Evolutionary conservation across 805 yeast species (phyloP).

Genomic region (Limtongia smithiae): DNA sequence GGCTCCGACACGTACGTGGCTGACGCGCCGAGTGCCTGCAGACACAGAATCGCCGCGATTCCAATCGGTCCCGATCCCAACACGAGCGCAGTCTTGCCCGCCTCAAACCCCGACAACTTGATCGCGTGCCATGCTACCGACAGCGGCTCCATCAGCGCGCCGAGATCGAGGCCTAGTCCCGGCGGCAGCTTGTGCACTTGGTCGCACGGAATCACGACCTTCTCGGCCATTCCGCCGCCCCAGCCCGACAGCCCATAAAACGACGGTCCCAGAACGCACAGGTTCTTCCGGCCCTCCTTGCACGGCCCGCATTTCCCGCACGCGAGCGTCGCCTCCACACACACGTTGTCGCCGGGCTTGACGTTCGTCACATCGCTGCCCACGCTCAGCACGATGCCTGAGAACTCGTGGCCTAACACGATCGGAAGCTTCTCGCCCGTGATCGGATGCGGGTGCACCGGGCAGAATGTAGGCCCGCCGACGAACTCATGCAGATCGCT

Average conservation of each 20-base stretch:
- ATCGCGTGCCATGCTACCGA: constrained; percentile 62
- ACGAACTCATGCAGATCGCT: constrained; percentile 56
- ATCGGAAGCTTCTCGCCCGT: constrained; percentile 45
- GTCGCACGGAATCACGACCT: constrained; percentile 43
- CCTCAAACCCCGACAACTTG: constrained; percentile 40
- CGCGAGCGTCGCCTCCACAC: constrained; percentile 59
- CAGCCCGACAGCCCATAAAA: constrained; percentile 55
- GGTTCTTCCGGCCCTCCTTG: constrained; percentile 48
- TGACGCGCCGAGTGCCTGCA: constrained; percentile 46
- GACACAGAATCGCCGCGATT: constrained; percentile 48
- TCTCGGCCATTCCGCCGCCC: constrained; percentile 56
- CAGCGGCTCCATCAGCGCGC: constrained; percentile 57
- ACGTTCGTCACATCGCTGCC: constrained; percentile 47
- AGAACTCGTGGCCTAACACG: constrained; percentile 54
- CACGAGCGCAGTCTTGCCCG: constrained; percentile 48
- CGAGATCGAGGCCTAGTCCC: constrained; percentile 42
- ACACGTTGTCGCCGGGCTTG: constrained; percentile 56
- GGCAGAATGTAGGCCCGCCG: constrained; percentile 57
- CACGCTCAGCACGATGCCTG: constrained; percentile 46
- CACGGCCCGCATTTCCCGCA: constrained; percentile 55
- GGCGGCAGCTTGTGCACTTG: constrained; percentile 45
- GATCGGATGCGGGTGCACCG: constrained; percentile 40
- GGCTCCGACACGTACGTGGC: constrained; percentile 51
- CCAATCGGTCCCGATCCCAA: constrained; percentile 59
- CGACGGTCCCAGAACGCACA: constrained; percentile 46